Evolutionary conservation across 768 basidiomycete genomes (phyloP).

Genomic region (Kwoniella pini): DNA sequence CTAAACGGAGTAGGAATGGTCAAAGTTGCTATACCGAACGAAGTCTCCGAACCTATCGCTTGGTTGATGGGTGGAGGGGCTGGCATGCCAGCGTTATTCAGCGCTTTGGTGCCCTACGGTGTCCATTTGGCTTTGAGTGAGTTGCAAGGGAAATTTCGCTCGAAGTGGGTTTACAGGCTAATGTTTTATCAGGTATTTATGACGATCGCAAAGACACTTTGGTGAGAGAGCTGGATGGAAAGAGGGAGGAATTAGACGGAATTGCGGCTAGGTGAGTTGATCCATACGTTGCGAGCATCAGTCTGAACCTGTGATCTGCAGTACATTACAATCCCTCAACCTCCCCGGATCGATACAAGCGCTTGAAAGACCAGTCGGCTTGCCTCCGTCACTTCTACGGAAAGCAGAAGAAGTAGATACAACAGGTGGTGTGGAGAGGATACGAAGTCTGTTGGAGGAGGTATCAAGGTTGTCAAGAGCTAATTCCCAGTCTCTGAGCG

Average conservation of each 20-base stretch:
- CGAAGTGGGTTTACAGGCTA: neutral
- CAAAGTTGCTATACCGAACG: slow-evolving; percentile 61
- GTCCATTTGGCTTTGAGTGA: slow-evolving; percentile 81
- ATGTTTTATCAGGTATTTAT: slow-evolving; percentile 64
- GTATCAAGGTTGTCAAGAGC: slow-evolving; percentile 67
- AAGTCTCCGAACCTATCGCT: slow-evolving; percentile 51
- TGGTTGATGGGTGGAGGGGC: slow-evolving; percentile 56
- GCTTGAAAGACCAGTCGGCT: slow-evolving; percentile 77
- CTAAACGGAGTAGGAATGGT: slow-evolving; percentile 71
- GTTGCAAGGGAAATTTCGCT: slow-evolving; percentile 35
- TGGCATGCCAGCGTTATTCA: slow-evolving; percentile 67
- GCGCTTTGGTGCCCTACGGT: slow-evolving; percentile 79
- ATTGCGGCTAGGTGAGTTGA: slow-evolving; percentile 63
- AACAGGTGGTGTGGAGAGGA: slow-evolving; percentile 71
- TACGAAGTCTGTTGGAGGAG: slow-evolving; percentile 72
- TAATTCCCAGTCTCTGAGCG: slow-evolving; percentile 67
- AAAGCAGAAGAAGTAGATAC: slow-evolving; percentile 81
- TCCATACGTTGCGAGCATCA: neutral
- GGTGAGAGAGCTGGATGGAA: slow-evolving; percentile 65
- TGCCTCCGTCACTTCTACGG: slow-evolving; percentile 81
- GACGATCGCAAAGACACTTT: slow-evolving; percentile 74
- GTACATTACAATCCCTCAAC: slow-evolving; percentile 69
- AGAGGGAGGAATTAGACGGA: slow-evolving; percentile 66
- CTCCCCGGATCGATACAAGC: slow-evolving; percentile 86
- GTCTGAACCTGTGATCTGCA: slow-evolving; percentile 47